Evolutionary conservation across 2,329 filamentous ascomycete species (phyloP).

Genomic region (Fusarium duplospermum): DNA sequence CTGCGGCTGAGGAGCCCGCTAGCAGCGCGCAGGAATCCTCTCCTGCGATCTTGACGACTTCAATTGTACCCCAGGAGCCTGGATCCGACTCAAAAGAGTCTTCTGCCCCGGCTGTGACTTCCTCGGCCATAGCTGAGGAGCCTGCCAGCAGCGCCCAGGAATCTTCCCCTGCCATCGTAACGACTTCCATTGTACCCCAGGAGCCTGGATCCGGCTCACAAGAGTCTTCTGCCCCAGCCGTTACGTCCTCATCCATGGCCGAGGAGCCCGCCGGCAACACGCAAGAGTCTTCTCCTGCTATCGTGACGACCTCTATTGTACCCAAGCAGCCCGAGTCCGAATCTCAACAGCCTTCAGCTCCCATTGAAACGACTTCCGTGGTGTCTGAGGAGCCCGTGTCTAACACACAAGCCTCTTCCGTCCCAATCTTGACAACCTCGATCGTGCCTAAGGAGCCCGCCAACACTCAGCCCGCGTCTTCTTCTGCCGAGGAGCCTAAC

Average conservation of each 20-base stretch:
- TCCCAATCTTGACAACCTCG: constrained; percentile 30
- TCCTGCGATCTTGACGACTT: background rate
- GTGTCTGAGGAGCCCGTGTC: background rate
- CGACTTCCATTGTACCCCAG: background rate
- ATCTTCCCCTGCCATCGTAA: background rate
- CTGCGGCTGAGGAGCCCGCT: background rate
- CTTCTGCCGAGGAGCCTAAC: constrained; percentile 8
- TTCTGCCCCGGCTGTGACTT: background rate
- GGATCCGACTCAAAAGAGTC: background rate
- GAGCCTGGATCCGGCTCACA: background rate
- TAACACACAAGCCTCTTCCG: background rate
- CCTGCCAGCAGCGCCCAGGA: background rate
- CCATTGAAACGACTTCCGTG: background rate
- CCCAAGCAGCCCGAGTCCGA: background rate
- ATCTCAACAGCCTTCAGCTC: background rate
- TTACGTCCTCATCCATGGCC: background rate
- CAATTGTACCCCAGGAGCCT: background rate
- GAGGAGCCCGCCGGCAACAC: background rate
- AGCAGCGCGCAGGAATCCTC: background rate
- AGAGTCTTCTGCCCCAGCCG: background rate
- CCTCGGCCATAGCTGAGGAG: background rate
- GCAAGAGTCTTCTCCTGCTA: background rate
- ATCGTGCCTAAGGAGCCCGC: constrained; percentile 32
- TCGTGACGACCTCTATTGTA: background rate
- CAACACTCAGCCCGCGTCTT: background rate